Percentiles rank a stretch among this genome's conserved stretches.
These are phyloP conservation scores for Brassica carinata DNA, from an alignment of 345 rosid genomes.

Conservation along the genomic window DNA sequence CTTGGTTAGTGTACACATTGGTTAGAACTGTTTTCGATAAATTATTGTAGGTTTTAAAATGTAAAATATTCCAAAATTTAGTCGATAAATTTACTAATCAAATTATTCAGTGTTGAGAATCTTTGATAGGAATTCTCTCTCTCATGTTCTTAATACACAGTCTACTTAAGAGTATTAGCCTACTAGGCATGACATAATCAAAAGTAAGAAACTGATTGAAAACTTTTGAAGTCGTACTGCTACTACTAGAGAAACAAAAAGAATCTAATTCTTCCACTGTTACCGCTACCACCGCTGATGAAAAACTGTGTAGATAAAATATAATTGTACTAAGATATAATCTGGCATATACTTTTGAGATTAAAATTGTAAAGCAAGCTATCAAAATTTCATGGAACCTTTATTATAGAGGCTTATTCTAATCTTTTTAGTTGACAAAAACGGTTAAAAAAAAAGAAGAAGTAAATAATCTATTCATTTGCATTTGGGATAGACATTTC, in stretches of 20 bases:
- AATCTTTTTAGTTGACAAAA: background rate
- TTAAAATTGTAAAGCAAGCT: background rate
- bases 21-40: background rate
- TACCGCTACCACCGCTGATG: background rate
- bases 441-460: background rate
- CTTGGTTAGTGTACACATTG: background rate
- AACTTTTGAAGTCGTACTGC: background rate
- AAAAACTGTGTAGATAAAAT: background rate
- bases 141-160: background rate
- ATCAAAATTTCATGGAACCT: background rate
- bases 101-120: background rate
- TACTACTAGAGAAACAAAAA: background rate
- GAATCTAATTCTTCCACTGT: background rate
- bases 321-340: background rate
- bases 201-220: background rate
- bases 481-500: too few relatives aligned
- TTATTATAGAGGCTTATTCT: background rate
- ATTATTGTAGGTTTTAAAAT: background rate
- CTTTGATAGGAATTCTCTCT: background rate
- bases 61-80: background rate
- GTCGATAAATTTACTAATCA: background rate
- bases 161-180: background rate
- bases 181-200: background rate
- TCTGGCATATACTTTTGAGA: background rate
- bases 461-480: background rate